phyloP scores from a whole-genome alignment of 2,329 filamentous ascomycete genomes.

The Diaporthe caulivora region DNA sequence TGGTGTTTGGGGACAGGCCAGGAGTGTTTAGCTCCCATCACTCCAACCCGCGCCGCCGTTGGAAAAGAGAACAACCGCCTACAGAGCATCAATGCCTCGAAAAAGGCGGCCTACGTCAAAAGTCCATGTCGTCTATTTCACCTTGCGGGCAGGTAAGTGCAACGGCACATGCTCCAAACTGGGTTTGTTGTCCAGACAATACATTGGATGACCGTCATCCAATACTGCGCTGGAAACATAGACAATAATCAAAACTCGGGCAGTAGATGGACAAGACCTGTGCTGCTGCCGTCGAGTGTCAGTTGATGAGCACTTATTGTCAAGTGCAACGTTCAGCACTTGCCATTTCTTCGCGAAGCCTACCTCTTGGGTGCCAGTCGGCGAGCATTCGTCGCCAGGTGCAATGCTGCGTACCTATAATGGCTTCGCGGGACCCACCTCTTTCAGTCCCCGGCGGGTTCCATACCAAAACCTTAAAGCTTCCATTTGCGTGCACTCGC shows the following conservation, averaged over 20 bases:
- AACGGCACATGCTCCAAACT: neutral
- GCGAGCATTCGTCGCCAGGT: neutral
- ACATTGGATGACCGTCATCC: neutral
- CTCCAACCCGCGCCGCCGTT: neutral
- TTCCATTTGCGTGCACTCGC: neutral
- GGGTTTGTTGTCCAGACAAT: neutral
- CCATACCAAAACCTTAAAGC: conserved; percentile 28
- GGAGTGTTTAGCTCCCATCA: neutral
- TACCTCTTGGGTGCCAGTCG: neutral
- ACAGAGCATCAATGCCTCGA: neutral
- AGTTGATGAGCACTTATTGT: neutral
- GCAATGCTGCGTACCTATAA: neutral
- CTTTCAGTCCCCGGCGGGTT: neutral
- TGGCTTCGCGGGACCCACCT: conserved; percentile 13
- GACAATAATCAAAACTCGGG: neutral
- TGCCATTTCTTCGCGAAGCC: neutral
- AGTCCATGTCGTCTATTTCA: neutral
- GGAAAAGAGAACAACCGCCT: neutral
- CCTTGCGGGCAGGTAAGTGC: neutral
- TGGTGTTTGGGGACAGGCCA: conserved; percentile 17
- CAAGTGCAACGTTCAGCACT: neutral
- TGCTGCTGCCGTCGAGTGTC: neutral
- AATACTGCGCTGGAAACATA: neutral
- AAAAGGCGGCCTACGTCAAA: neutral
- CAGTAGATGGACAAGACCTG: neutral